Percentiles rank a stretch among this genome's conserved stretches.
Conservation (phyloP, 2,329 filamentous ascomycete genomes). For the Aspergillus chevalieri region DNA sequence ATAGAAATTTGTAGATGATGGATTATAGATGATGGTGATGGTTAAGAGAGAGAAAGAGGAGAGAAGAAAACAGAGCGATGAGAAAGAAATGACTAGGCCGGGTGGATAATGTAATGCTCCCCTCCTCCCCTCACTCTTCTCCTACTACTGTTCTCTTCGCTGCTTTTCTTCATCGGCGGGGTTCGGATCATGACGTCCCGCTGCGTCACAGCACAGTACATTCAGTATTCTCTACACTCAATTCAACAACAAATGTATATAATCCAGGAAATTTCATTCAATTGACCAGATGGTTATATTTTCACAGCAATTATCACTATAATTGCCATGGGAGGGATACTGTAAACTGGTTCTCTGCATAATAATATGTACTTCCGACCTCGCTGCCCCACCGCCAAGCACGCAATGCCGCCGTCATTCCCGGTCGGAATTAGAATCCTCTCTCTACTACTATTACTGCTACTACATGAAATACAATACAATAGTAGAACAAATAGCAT, state of each 20-base stretch:
- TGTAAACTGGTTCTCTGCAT: too few relatives aligned
- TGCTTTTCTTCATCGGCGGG: constrained; percentile 5
- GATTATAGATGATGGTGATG: constrained; percentile 1
- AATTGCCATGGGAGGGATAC: too few relatives aligned
- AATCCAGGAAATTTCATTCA: too few relatives aligned
- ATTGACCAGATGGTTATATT: too few relatives aligned
- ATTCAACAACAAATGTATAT: too few relatives aligned
- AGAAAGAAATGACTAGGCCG: constrained; percentile 9
- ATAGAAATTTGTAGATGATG: constrained; percentile 7
- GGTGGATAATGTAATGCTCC: neutral
- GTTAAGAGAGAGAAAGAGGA: constrained; percentile 8
- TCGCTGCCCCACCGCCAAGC: neutral
- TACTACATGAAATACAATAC: neutral
- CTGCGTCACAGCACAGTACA: constrained; percentile 3
- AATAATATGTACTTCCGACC: neutral
- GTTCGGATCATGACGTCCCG: constrained; percentile 20
- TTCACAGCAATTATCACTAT: too few relatives aligned
- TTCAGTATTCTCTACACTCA: neutral
- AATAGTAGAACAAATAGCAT: constrained; percentile 4
- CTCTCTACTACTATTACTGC: too few relatives aligned
- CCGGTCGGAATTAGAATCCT: too few relatives aligned
- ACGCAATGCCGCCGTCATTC: too few relatives aligned
- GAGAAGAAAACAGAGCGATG: constrained; percentile 17
- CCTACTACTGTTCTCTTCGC: neutral
- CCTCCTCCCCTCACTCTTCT: neutral